Base-by-base conservation (phyloP, 1,139 yeast species). In the Nakaseomyces sp. region DNA sequence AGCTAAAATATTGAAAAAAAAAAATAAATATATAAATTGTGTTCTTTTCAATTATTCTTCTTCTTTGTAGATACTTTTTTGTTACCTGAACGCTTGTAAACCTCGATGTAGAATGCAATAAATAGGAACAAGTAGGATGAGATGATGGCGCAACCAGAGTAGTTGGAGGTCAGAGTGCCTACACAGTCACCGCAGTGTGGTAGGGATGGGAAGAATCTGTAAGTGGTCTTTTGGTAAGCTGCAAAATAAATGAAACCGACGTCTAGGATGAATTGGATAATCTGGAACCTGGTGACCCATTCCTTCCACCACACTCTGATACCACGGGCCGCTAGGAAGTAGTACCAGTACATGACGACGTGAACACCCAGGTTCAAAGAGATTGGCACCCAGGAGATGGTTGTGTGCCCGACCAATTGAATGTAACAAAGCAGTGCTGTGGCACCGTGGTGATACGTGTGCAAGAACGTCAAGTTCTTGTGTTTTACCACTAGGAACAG, bases 271-370 rank as follows among this genome's bases (percentile, higher is more conserved):
- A 83, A 83, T 66, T 83, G 93, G 51, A 80, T 70, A 62, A 83
- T 83, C 67, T 83, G 93, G 71, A 81, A 79, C 57, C 87, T 73
- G 42, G 93, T 83, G 51, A 83, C 89, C 91, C 91, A 83, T 68
- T 82, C 87, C 66, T 83, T 83, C 93, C 93, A 83, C 93, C 93
- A 83, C 42, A 83, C 93, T 65, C 83, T 75, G 56, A 83, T 81
- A 50, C 91, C 91, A 66, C 88, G 73, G 28, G 93, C 85, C 36
- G 89, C 82, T 53, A 83, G 71, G 70, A 82, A 82, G 67, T 83
- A 83, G 69, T 83, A 83, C 77, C 84, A 83, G 70, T 83, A 83
- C 93, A 83, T 83, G 33, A 83, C 75, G 28, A 82, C 88, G 57
- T 83, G 93, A 37, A 83, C 93, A 44, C 79, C 81, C 63, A 83